Percentiles rank a stretch among this genome's conserved stretches.
phyloP scores from a whole-genome alignment of 2,329 filamentous ascomycete species.

The Botrytis galanthina region DNA sequence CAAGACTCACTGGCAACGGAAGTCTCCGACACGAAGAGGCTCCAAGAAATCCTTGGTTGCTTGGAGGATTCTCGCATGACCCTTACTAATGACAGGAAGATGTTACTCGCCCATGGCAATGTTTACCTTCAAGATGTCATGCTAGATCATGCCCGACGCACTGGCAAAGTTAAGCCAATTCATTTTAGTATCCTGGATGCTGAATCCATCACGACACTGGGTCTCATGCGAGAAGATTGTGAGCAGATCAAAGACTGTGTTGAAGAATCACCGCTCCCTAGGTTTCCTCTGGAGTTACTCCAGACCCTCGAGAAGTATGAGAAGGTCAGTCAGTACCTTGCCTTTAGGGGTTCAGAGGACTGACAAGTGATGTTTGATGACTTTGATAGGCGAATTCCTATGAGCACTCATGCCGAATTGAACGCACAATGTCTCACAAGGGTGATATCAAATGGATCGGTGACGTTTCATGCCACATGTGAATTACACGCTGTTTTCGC shows the following conservation, averaged over 20 bases:
- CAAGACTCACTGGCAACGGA: not conserved
- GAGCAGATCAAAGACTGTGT: not conserved
- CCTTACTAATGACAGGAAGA: not conserved
- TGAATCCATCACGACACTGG: not conserved
- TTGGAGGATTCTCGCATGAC: not conserved
- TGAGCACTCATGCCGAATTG: not conserved
- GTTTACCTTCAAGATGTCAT: not conserved
- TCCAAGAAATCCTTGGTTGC: not conserved
- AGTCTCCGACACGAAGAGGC: not conserved
- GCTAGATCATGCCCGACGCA: not conserved
- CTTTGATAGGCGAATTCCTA: not conserved
- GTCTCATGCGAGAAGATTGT: not conserved
- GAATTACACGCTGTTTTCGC: not conserved
- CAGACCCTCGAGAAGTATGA: not conserved
- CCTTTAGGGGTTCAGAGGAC: not conserved
- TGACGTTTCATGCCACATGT: not conserved
- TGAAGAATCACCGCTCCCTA: not conserved
- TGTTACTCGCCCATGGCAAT: not conserved
- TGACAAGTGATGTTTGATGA: not conserved
- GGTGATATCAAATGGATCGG: not conserved
- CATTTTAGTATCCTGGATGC: not conserved
- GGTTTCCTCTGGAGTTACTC: not conserved
- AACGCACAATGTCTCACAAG: not conserved
- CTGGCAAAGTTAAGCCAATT: not conserved
- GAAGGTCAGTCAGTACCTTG: not conserved